Evolutionary conservation across 768 basidiomycete species (phyloP), one percentile per base, ranked within the genome.

Genomic region (Tulasnella calospora): DNA sequence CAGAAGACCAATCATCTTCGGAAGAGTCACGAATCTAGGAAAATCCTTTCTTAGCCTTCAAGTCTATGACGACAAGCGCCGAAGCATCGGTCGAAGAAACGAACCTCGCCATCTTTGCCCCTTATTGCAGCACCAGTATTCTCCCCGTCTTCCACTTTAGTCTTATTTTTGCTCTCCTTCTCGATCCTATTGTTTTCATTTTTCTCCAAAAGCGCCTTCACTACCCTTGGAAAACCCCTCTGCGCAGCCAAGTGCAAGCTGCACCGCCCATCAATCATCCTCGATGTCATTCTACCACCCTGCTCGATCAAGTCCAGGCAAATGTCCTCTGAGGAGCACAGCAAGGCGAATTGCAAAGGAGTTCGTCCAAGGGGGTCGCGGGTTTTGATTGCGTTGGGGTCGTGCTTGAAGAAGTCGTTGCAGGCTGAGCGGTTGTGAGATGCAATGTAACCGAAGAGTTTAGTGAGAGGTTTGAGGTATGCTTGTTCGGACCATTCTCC

Each of bases 401-500:
- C 85, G 4, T 86, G 85, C 73, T 85, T 81, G 77, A 89, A 83
- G 79, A 89, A 83, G 15, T 83, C 81, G 13, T 83, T 80, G 21
- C 90, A 86, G 0, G 83, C 80, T 5, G 83, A 82, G 0, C 84
- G 83, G 80, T 92, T 88, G 69, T 85, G 83, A 2, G 85, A 81
- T 2, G 85, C 87, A 79, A 92, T 89, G n/a, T 88, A 88, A 13
- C 83, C 81, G 83, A 91, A 91, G 78, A 92, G 87, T 78, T 87
- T 86, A 77, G 89, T 87, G 0, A 86, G 86, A 19, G 85, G 86
- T 15, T 87, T 88, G 79, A 90, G 86, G 82, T 91, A 92, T 10
- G 88, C 89, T 79, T 89, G 88, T 44, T 86, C 89, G 78, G 87
- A 87, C 90, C 90, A 92, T 85, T 90, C 89, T 15, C 89, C 89